Evolutionary conservation across 2,329 filamentous ascomycete species (phyloP).

Genomic region (Alternaria solani): DNA sequence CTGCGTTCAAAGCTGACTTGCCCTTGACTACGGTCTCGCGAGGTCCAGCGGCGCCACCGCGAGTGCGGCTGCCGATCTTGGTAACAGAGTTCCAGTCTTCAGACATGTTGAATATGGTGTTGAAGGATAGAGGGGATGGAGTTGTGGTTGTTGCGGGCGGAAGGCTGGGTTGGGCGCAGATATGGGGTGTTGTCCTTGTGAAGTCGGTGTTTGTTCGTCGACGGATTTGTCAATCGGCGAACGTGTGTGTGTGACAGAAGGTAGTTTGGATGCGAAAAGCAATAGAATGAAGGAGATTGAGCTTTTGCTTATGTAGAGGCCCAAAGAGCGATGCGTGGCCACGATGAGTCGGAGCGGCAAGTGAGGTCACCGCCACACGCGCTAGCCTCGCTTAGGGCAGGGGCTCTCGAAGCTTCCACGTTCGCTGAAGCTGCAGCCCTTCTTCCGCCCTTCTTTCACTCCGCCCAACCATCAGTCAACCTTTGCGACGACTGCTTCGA

Average conservation of each 20-base stretch:
- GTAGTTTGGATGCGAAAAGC: slow-evolving; percentile 11
- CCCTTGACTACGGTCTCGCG: slow-evolving; percentile 91
- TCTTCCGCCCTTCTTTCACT: slow-evolving; percentile 20
- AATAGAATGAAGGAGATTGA: slow-evolving; percentile 5
- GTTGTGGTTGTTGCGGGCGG: slow-evolving; percentile 15
- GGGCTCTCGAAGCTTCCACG: slow-evolving; percentile 31
- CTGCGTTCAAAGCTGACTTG: slow-evolving; percentile 85
- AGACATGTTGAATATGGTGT: slow-evolving; percentile 62
- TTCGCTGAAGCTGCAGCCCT: slow-evolving; percentile 18
- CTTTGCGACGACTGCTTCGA: slow-evolving; percentile 14
- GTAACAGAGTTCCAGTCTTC: slow-evolving; percentile 87
- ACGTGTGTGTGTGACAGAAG: not conserved
- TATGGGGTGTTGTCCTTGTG: slow-evolving; percentile 22
- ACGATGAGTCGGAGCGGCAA: slow-evolving; percentile 29
- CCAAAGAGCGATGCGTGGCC: slow-evolving; percentile 18
- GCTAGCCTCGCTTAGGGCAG: slow-evolving; percentile 25
- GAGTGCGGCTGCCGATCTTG: slow-evolving; percentile 90
- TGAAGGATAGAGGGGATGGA: not conserved
- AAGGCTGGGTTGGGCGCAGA: slow-evolving; percentile 19
- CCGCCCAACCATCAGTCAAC: slow-evolving; percentile 6
- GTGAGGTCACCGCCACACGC: slow-evolving; percentile 34
- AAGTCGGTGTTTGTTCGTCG: slow-evolving; percentile 12
- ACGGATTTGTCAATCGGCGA: slow-evolving; percentile 17
- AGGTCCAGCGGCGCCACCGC: slow-evolving; percentile 69
- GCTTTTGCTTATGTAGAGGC: slow-evolving; percentile 24